Conservation (phyloP, 2,329 filamentous ascomycete species). For the Thelonectria olida region DNA sequence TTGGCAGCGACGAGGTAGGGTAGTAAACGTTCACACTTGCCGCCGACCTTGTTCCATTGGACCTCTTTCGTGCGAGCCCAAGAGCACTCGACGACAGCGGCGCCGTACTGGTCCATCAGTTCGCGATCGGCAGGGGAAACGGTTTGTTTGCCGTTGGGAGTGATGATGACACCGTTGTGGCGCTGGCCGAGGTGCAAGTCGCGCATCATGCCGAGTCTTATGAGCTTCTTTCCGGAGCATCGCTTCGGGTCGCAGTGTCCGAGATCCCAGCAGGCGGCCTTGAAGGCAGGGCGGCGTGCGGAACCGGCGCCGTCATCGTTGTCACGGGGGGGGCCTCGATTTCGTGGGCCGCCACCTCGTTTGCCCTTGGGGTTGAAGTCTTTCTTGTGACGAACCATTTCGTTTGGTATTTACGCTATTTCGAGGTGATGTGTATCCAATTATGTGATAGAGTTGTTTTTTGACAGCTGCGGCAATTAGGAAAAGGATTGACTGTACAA, state of each 20-base stretch:
- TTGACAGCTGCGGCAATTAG: background rate
- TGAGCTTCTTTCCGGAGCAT: conserved; percentile 94
- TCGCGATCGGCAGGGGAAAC: conserved; percentile 85
- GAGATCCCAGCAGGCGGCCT: conserved; percentile 97
- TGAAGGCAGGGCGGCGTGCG: conserved; percentile 68
- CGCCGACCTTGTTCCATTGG: conserved; percentile 89
- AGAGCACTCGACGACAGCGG: conserved; percentile 95
- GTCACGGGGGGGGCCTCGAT: conserved; percentile 58
- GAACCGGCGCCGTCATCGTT: conserved; percentile 46
- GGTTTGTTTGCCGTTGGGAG: conserved; percentile 88
- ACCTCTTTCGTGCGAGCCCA: conserved; percentile 95
- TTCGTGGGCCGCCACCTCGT: conserved; percentile 67
- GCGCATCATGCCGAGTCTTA: conserved; percentile 92
- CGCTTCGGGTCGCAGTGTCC: conserved; percentile 97
- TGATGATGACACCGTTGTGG: conserved; percentile 91
- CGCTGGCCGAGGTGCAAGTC: conserved; percentile 92
- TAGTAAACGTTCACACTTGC: conserved; percentile 88
- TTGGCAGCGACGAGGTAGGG: conserved; percentile 98
- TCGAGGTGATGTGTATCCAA: background rate
- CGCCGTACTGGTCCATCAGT: conserved; percentile 86
- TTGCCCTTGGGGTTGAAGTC: conserved; percentile 79
- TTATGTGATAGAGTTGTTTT: background rate
- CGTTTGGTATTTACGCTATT: background rate
- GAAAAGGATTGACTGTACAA: no score
- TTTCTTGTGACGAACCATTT: conserved; percentile 97